Evolutionary conservation across 1,284 basidiomycete genomes (phyloP), one percentile per base, ranked within the genome.

Genomic region (Trametes versicolor): DNA sequence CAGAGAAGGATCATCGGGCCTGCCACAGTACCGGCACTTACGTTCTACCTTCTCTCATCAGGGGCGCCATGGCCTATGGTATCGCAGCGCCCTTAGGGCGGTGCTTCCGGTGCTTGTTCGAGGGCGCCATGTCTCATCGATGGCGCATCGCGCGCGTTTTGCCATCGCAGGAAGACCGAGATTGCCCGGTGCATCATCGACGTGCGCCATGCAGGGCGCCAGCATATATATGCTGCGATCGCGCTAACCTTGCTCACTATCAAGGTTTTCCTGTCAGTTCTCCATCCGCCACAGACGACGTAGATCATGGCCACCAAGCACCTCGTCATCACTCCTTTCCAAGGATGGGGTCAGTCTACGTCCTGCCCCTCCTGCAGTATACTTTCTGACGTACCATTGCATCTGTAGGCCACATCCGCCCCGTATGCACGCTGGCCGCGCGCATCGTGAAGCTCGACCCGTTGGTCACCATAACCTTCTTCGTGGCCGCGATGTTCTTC

Each of bases 361-460:
- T 19, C 27, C 15, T 3, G n/a, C 41, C 10, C 7, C 15, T 21
- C 27, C 10, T 29, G 8, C 45, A 1, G 10, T 2, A 45, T 29
- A 27, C 37, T 43, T 15, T 7, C 39, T 32, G 15, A 50, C 49
- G 19, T 7, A 1, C 27, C 27, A n/a, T n/a, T 25, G 32, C 45
- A 29, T 45, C 10, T 58, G 2, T 19, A 49, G 57, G 57, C 36
- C 57, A 58, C 37, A 29, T 58, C 13, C 57, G 51, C 51, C 60
- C 60, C 7, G 13, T 55, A n/a, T 62, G 60, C 52, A 62, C 60
- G 19, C 45, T 62, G 5, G 60, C 53, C 1, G 52, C 60, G 32
- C 60, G 45, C 43, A 55, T 62, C 9, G 52, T 48, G 39, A 36
- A 56, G 53, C 47, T 56, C 17, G 43, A 45, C 25, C 37, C 53